These are phyloP conservation scores for Ophiostoma himal-ulmi DNA, from an alignment of 2,329 filamentous ascomycete species.

Conservation along the genomic window DNA sequence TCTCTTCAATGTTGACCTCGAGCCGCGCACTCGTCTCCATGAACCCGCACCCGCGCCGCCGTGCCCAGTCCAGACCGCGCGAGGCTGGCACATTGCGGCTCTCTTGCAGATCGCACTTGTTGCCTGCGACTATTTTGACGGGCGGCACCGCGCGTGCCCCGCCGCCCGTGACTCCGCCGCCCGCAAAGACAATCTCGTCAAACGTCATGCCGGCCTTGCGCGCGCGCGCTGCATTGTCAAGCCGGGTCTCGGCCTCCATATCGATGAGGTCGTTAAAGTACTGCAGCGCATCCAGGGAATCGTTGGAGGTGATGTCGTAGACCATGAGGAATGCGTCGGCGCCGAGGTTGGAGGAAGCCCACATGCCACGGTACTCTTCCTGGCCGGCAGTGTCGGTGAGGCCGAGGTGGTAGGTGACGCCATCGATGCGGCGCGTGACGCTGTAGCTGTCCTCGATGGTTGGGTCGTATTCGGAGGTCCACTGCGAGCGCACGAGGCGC, in stretches of 20 bases:
- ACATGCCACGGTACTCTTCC: conserved; percentile 83
- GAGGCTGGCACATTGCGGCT: conserved; percentile 63
- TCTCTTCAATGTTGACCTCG: conserved; percentile 86
- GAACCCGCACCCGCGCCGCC: conserved; percentile 67
- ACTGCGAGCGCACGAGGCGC: conserved; percentile 73
- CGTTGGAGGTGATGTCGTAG: conserved; percentile 72
- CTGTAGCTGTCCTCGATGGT: conserved; percentile 82
- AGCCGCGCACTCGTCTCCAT: conserved; percentile 84
- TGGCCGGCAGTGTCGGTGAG: conserved; percentile 84
- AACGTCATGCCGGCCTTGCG: conserved; percentile 39
- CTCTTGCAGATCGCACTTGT: conserved; percentile 77
- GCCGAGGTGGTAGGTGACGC: conserved; percentile 70
- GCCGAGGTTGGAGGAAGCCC: conserved; percentile 70
- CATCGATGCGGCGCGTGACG: conserved; percentile 73
- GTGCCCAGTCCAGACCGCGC: conserved; percentile 70
- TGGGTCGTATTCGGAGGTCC: conserved; percentile 77
- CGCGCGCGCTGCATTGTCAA: conserved; percentile 55
- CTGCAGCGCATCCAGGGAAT: conserved; percentile 63
- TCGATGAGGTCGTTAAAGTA: conserved; percentile 81
- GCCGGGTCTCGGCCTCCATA: conserved; percentile 67
- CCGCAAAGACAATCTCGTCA: conserved; percentile 11
- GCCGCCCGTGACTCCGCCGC: conserved; percentile 21
- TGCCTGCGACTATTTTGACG: conserved; percentile 77
- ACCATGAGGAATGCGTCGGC: conserved; percentile 80
- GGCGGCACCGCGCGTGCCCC: conserved; percentile 57